Evolutionary conservation across 2,329 filamentous ascomycete genomes (phyloP).

Genomic region (Pseudogymnoascus sp.): DNA sequence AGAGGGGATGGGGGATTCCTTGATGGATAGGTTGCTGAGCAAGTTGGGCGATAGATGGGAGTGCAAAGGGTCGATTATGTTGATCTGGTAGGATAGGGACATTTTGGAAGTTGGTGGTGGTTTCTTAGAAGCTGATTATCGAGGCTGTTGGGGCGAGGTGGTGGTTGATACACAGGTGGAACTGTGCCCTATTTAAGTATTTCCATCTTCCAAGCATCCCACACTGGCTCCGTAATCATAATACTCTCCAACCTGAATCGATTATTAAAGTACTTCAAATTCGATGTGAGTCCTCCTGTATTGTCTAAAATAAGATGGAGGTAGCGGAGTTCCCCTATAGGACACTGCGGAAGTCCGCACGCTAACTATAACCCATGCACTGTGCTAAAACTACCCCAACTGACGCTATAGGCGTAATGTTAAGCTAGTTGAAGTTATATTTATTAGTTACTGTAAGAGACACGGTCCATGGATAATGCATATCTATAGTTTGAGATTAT

Average conservation of each 20-base stretch:
- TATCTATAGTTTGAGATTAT: neutral
- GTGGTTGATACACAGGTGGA: neutral
- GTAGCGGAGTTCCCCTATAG: neutral
- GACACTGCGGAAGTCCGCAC: neutral
- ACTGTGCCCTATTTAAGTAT: neutral
- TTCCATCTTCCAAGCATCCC: neutral
- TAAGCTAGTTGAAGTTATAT: too few species aligned
- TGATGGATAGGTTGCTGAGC: conserved; percentile 44
- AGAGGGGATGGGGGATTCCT: conserved; percentile 38
- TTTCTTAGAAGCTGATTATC: neutral
- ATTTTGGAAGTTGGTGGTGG: neutral
- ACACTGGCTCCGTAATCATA: neutral
- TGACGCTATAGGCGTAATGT: too few species aligned
- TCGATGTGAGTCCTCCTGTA: neutral
- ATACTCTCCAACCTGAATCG: neutral
- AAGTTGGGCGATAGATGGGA: neutral
- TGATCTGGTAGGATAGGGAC: neutral
- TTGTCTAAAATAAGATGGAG: neutral
- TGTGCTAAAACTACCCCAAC: too few species aligned
- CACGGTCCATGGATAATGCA: too few species aligned
- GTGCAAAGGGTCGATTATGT: neutral
- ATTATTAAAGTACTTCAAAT: neutral
- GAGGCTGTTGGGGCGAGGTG: neutral
- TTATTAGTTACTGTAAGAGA: too few species aligned
- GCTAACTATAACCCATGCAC: neutral